Percentiles rank a stretch among this genome's conserved stretches.
Evolutionary conservation across 2,329 filamentous ascomycete genomes (phyloP).

Genomic region (Penicillium crustosum): DNA sequence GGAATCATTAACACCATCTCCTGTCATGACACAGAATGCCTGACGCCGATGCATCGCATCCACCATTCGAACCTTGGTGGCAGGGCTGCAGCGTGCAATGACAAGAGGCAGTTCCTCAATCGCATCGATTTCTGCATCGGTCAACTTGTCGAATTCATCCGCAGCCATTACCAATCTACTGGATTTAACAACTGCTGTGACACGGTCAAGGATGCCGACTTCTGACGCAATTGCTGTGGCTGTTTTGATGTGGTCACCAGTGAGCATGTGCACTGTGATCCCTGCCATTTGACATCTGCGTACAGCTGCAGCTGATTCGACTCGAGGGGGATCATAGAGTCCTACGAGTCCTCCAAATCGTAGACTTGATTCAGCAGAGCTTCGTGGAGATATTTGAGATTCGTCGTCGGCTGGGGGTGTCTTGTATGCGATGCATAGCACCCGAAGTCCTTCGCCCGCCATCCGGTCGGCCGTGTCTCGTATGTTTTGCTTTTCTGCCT

Average conservation of each 20-base stretch:
- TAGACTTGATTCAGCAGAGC: conserved; percentile 54
- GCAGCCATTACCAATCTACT: conserved; percentile 53
- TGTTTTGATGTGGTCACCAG: conserved; percentile 58
- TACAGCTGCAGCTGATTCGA: conserved; percentile 59
- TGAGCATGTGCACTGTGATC: conserved; percentile 59
- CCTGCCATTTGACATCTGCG: conserved; percentile 55
- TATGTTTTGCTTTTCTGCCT: conserved; percentile 23
- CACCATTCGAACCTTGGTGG: conserved; percentile 89
- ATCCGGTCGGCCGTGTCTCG: conserved; percentile 54
- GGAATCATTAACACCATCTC: conserved; percentile 84
- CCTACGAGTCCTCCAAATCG: conserved; percentile 60
- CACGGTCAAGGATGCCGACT: conserved; percentile 54
- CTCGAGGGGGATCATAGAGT: conserved; percentile 61
- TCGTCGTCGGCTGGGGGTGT: conserved; percentile 30
- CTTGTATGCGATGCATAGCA: conserved; percentile 57
- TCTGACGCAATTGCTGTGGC: conserved; percentile 58
- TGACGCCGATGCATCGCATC: conserved; percentile 77
- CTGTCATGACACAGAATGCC: conserved; percentile 81
- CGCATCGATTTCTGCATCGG: conserved; percentile 58
- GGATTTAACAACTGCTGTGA: conserved; percentile 44
- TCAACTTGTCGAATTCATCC: conserved; percentile 55
- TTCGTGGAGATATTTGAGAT: conserved; percentile 41
- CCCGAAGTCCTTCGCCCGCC: conserved; percentile 59
- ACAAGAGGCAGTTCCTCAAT: conserved; percentile 75
- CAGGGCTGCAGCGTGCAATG: conserved; percentile 78